Base-by-base conservation (phyloP, 345 rosid species). In the Anastatica hierochuntica region DNA sequence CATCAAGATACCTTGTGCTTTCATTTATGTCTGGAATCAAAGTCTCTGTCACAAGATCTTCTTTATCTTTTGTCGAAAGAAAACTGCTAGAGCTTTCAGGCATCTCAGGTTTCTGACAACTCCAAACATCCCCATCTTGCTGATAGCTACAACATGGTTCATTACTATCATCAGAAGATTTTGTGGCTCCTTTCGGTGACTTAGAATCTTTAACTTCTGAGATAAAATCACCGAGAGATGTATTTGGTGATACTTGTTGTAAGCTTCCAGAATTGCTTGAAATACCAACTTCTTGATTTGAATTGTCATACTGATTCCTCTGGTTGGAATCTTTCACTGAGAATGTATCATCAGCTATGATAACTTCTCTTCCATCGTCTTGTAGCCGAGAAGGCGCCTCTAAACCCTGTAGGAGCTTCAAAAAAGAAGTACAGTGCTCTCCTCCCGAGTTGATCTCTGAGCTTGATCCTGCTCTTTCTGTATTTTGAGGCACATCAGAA, bases 351-450 rank as follows among this genome's bases (percentile, higher is more conserved):
- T 45, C 44, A 29, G 68, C 39, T 51, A 62, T 52, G 40, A 40
- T 14, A 39, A 44, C 62, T 29, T 48, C 70, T 21, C 29, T 50
- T 60, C 43, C 75, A 27, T 44, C 71, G 56, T 39, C 45, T 39
- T 62, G 68, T 21, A 33, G 58, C 51, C 34, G 55, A 52, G 62
- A 43, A 26, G 76, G 70, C 50, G 70, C 83, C 41, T 71, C 84
- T 44, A 69, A 75, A 65, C 61, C 68, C n/a, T 67, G 63, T 35
- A 79, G 35, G 44, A 87, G 92, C 80, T 80, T 78, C 76, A 74
- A 9, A 41, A 65, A 84, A 16, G 89, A 73, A 34, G 43, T 56
- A 12, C 5, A 36, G 64, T 64, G 64, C 41, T 56, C 79, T 49
- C 19, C 70, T 60, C 67, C 73, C 33, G 78, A 70, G 67, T 69